Conservation (phyloP, 169 alveolate genomes). For the Eimeria necatrix region DNA sequence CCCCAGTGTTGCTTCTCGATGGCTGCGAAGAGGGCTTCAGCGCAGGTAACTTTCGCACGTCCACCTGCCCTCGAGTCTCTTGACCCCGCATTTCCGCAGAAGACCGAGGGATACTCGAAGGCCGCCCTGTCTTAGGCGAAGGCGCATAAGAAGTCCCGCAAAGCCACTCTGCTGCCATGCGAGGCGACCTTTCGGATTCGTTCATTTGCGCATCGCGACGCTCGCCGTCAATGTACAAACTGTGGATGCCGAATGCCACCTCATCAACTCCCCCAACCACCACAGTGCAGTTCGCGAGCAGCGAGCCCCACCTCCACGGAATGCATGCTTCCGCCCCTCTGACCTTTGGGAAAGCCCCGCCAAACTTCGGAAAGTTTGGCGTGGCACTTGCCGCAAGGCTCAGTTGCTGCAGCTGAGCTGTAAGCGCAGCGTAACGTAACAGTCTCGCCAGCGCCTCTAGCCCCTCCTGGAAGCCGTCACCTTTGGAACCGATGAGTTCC, state of each 20-base stretch:
- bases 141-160: not conserved
- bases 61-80: conserved; percentile 6
- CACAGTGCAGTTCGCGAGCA: conserved; percentile 65
- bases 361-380: not conserved
- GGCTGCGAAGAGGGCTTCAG: conserved; percentile 3
- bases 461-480: conserved; percentile 17
- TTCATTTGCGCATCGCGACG: conserved; percentile 42
- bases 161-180: conserved; percentile 15
- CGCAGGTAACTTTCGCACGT: not conserved
- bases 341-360: conserved; percentile 13
- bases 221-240: conserved; percentile 59
- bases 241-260: not conserved
- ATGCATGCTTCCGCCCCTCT: not conserved
- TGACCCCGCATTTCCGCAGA: not conserved
- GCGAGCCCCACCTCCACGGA: conserved; percentile 58
- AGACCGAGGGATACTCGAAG: not conserved
- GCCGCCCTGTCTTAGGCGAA: not conserved
- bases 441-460: conserved; percentile 1
- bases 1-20: not conserved
- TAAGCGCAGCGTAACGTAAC: conserved; percentile 5
- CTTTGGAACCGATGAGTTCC: conserved; percentile 46
- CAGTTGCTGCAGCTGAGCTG: conserved; percentile 11
- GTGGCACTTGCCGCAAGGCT: not conserved
- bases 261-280: conserved; percentile 51
- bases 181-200: not conserved